Evolutionary conservation across 306 rosid genomes (phyloP).

Genomic region (Vigna unguiculata): DNA sequence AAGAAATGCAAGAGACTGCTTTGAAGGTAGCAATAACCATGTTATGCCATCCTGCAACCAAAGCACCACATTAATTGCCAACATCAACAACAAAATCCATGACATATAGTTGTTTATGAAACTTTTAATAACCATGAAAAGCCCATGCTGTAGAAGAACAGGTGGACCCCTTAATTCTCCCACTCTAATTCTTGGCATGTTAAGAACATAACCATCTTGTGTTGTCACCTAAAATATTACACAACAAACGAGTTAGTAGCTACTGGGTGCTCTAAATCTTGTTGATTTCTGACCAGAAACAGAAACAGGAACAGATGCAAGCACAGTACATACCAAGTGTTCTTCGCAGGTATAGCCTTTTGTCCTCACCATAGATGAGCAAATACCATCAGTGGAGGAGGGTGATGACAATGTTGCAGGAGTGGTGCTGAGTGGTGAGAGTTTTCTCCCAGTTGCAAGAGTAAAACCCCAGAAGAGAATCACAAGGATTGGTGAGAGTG

Average conservation of each 20-base stretch:
- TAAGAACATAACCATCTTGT: constrained; percentile 73
- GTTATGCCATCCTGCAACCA: constrained; percentile 72
- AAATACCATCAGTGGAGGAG: constrained; percentile 55
- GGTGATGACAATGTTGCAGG: constrained; percentile 43
- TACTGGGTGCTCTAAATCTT: constrained; percentile 11
- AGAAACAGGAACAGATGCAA: constrained; percentile 26
- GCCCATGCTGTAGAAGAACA: constrained; percentile 77
- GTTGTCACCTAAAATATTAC: constrained; percentile 66
- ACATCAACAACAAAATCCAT: constrained; percentile 37
- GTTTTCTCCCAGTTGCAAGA: constrained; percentile 37
- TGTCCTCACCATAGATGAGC: constrained; percentile 63
- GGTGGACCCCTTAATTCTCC: constrained; percentile 58
- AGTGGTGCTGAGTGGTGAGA: constrained; percentile 3
- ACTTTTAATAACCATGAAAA: constrained; percentile 61
- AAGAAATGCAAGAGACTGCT: constrained; percentile 67
- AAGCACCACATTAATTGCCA: constrained; percentile 37
- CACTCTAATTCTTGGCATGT: constrained; percentile 70
- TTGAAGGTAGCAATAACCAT: constrained; percentile 81
- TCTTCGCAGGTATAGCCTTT: constrained; percentile 78
- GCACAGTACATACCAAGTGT: constrained; percentile 57
- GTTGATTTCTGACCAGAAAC: constrained; percentile 35
- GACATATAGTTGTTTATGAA: background rate
- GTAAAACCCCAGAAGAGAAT: constrained; percentile 47
- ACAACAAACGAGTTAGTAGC: background rate
- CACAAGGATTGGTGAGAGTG: constrained; percentile 44